phyloP scores from a whole-genome alignment of 805 yeast genomes.

The Metschnikowia arizonensis region DNA sequence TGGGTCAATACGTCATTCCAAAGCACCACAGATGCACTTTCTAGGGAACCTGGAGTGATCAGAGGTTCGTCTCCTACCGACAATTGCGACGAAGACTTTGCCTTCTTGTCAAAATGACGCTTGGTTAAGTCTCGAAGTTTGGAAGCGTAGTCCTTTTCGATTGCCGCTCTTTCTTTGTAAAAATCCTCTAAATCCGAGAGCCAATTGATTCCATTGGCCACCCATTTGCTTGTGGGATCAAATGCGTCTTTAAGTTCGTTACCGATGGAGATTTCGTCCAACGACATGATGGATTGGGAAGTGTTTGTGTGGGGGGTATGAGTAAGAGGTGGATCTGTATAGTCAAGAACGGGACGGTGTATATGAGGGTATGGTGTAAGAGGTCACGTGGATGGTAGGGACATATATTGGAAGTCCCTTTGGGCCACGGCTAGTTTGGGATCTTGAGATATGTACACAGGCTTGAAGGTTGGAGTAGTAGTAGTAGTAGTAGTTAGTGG shows the following conservation, averaged over 20 bases:
- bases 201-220: conserved; percentile 67
- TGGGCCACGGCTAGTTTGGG: neutral
- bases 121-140: conserved; percentile 60
- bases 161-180: conserved; percentile 73
- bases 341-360: neutral
- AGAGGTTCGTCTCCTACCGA: conserved; percentile 91
- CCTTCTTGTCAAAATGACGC: conserved; percentile 72
- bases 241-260: conserved; percentile 77
- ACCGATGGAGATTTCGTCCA: conserved; percentile 45
- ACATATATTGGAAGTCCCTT: neutral
- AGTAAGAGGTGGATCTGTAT: neutral
- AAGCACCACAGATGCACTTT: conserved; percentile 77
- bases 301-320: conserved; percentile 1
- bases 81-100: conserved; percentile 58
- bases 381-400: neutral
- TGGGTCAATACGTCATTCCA: conserved; percentile 87
- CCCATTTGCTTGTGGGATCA: conserved; percentile 77
- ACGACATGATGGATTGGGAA: conserved; percentile 12
- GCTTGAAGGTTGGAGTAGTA: too few species aligned
- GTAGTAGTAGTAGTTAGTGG: too few species aligned
- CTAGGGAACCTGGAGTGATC: conserved; percentile 92
- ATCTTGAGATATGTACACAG: neutral
- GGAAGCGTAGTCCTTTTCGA: conserved; percentile 79
- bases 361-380: neutral
- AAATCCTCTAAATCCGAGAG: conserved; percentile 74